These are phyloP conservation scores for Rhynchosporium agropyri DNA, from an alignment of 2,329 filamentous ascomycete genomes.

Conservation along the genomic window DNA sequence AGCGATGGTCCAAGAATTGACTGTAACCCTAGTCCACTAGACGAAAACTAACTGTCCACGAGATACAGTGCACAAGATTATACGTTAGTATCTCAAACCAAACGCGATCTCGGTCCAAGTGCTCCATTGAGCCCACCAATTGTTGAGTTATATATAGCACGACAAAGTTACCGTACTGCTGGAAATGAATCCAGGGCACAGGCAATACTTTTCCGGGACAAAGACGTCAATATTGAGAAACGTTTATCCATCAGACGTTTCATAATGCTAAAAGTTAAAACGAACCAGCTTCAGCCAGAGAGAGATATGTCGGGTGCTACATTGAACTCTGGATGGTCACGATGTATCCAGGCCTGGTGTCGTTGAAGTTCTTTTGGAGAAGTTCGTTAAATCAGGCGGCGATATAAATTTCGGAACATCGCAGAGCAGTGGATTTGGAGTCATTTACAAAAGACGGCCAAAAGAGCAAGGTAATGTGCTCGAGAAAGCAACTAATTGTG, in stretches of 20 bases:
- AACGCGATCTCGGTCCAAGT: neutral
- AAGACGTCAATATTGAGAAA: constrained; percentile 30
- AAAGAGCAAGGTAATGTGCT: constrained; percentile 25
- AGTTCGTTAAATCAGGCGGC: constrained; percentile 19
- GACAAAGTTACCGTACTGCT: constrained; percentile 21
- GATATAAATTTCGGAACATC: constrained; percentile 23
- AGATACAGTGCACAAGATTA: neutral
- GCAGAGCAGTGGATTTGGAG: constrained; percentile 20
- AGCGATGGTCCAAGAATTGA: no score
- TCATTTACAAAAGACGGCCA: constrained; percentile 18
- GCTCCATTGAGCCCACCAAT: constrained; percentile 6
- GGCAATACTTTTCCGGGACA: constrained; percentile 30
- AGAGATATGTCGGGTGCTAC: constrained; percentile 27
- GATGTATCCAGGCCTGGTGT: constrained; percentile 27
- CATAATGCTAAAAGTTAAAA: constrained; percentile 21
- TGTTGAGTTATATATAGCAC: neutral
- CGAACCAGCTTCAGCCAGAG: constrained; percentile 28
- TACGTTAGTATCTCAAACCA: constrained; percentile 7
- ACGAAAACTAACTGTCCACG: neutral
- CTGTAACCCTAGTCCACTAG: neutral
- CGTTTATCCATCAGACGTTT: constrained; percentile 21
- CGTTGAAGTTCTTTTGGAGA: constrained; percentile 24
- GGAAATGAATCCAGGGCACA: constrained; percentile 25
- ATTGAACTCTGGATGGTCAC: constrained; percentile 25
- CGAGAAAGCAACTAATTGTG: constrained; percentile 20